Base-by-base conservation (phyloP, 2,329 filamentous ascomycete species). In the Colletotrichum noveboracense region DNA sequence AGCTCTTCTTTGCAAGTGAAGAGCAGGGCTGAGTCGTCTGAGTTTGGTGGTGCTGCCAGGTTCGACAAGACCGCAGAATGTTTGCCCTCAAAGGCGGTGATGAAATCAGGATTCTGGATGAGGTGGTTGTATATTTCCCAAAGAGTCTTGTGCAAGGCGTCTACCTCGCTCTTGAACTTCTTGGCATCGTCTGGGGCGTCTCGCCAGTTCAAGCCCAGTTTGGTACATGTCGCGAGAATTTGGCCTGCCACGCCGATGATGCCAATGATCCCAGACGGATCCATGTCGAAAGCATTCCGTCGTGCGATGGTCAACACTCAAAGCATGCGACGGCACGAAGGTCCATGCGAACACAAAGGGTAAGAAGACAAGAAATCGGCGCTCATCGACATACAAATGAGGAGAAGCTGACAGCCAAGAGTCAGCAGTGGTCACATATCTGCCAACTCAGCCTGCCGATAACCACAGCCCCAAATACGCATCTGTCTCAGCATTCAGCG, bases 81-180 rank as follows among this genome's bases (percentile, higher is more conserved):
- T 7, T 38, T 74, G 52, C 77, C 74, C 10, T 77, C 38, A 26
- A 81, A 80, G 7, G 79, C 79, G 38, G 71, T 68, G 24, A 55
- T 73, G 21, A 80, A 81, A 18, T 80, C 77, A 3, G 66, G 24
- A 66, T 80, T 76, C 3, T 74, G 30, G 36, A 80, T 24, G 55
- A 79, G 36, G 30, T 76, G 72, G 4, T 28, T 55, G 16, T 75
- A 26, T 2, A 66, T 73, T 38, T 78, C 76, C 18, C 30, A 75
- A 1, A 78, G 66, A 58, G 74, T 71, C 2, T 67, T 70, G 21
- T 67, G 72, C n/a, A 78, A 60, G 5, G 16, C 21, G 5, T 71
- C 67, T 3, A 78, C 28, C 70, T 78, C 77, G 5, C n/a, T 24
- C 32, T 72, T 30, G 21, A 77, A 73, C 43, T 30, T 71, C 21